Evolutionary conservation across 768 basidiomycete genomes (phyloP), one percentile per base, ranked within the genome.

Genomic region (Tricholoma terreum): DNA sequence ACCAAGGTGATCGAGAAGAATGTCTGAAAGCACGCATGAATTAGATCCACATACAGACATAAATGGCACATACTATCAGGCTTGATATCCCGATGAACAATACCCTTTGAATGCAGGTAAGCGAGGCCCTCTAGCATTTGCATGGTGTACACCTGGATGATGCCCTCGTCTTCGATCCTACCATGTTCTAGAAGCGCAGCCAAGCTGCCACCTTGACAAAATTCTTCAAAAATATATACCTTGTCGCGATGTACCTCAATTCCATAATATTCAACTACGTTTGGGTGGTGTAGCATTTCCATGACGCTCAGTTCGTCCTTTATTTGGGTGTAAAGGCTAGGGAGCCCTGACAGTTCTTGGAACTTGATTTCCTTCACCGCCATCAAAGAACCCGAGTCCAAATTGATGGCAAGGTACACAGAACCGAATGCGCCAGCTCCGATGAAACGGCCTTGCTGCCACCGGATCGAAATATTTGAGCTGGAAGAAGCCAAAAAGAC

Each of bases 321-420:
- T 73, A 98, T 97, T 68, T 95, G 92, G 52, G 90, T 82, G 74
- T 93, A 92, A 24, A 98, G 80, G 60, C 85, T 92, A 3, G 95
- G 90, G 52, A 93, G 75, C 17, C 92, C 92, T 5, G 92, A 86
- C 11, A 96, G 77, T 69, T 98, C 96, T 68, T 95, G 94, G 71
- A 95, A 96, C 58, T 94, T 93, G 70, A 98, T 94, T 76, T 98
- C 97, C 75, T 99, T 99, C 66, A 98, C 97, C 8, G 97, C 97
- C 94, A 99, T 98, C 59, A 98, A 84, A 42, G 90, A 90, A 46
- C 95, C 93, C 1, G 91, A 89, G 68, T 98, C 97, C 55, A 98
- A 80, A 69, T 98, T 98, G 73, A 98, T 90, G 15, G 95, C 97
- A 48, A 94, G 84, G 70, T 98, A 99, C n/a, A 99, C 97, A n/a